Percentiles rank a stretch among this genome's conserved stretches.
Evolutionary conservation across 164 flowering plant genomes (phyloP).

Genomic region (Amborella trichopoda): DNA sequence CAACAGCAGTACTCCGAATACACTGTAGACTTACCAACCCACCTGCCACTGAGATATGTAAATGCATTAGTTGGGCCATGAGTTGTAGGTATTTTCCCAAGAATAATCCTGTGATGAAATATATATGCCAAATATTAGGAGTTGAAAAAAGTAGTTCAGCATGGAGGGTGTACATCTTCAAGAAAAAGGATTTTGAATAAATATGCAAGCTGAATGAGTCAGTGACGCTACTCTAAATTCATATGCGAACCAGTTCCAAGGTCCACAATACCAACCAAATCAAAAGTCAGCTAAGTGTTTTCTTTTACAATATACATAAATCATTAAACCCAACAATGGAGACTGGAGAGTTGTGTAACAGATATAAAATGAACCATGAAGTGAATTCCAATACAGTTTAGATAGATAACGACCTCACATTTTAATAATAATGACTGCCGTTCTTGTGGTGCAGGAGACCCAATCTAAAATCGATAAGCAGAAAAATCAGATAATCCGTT

Average conservation of each 20-base stretch:
- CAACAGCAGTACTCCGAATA: constrained; percentile 12
- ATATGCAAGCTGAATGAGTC: constrained; percentile 3
- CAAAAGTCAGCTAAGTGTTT: too few species aligned
- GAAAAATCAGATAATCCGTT: too few species aligned
- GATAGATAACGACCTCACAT: too few species aligned
- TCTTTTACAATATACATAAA: too few species aligned
- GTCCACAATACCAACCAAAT: too few species aligned
- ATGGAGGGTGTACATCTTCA: constrained; percentile 15
- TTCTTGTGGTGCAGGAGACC: too few species aligned
- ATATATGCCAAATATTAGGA: constrained; percentile 43
- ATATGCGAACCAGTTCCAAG: constrained; percentile 2
- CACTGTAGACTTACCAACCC: constrained; percentile 82
- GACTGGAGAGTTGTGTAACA: too few species aligned
- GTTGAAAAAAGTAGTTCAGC: constrained; percentile 14
- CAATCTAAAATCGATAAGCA: too few species aligned
- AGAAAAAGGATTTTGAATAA: constrained; percentile 12
- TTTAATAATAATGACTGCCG: too few species aligned
- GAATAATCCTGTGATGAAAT: constrained; percentile 86
- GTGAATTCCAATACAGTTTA: too few species aligned
- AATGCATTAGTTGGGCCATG: constrained; percentile 80
- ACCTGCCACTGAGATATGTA: constrained; percentile 82
- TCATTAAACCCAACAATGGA: too few species aligned
- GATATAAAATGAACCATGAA: too few species aligned
- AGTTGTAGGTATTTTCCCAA: constrained; percentile 90
- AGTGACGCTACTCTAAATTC: not conserved